Percentiles rank a stretch among this genome's conserved stretches.
Conservation (phyloP, 2,329 filamentous ascomycete species). For the Calonectria henricotiae region DNA sequence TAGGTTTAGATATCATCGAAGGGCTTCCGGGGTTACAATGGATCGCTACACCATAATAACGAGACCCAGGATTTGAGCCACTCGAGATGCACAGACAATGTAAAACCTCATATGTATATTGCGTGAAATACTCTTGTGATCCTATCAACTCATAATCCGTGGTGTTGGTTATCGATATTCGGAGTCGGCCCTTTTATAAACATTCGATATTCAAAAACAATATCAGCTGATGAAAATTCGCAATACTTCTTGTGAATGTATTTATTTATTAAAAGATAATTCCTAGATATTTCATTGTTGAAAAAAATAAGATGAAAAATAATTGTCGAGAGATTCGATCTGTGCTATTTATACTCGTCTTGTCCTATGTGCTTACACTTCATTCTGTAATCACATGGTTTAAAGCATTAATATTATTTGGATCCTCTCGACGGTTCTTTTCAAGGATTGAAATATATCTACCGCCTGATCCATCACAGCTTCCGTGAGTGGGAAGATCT, state of each 20-base stretch:
- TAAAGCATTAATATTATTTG: background rate
- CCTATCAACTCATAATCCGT: too few relatives aligned
- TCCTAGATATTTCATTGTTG: background rate
- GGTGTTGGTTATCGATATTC: background rate
- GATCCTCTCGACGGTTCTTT: background rate
- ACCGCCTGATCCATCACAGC: constrained; percentile 3
- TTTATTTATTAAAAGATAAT: background rate
- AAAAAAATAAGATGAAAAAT: too few relatives aligned
- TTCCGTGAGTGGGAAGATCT: background rate
- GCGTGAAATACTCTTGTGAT: background rate
- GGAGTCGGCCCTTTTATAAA: background rate
- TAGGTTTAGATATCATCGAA: too few relatives aligned
- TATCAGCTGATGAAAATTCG: too few relatives aligned
- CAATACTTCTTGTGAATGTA: too few relatives aligned
- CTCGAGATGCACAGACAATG: background rate
- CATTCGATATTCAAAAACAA: too few relatives aligned
- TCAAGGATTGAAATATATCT: background rate
- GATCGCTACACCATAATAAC: background rate
- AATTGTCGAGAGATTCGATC: too few relatives aligned
- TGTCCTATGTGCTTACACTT: too few relatives aligned
- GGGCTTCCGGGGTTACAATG: background rate
- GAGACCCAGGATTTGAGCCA: background rate
- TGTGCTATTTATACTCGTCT: too few relatives aligned
- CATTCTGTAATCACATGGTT: background rate
- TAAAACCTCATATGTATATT: background rate